Evolutionary conservation across 2,329 filamentous ascomycete species (phyloP).

Genomic region (Sarocladium oryzae): DNA sequence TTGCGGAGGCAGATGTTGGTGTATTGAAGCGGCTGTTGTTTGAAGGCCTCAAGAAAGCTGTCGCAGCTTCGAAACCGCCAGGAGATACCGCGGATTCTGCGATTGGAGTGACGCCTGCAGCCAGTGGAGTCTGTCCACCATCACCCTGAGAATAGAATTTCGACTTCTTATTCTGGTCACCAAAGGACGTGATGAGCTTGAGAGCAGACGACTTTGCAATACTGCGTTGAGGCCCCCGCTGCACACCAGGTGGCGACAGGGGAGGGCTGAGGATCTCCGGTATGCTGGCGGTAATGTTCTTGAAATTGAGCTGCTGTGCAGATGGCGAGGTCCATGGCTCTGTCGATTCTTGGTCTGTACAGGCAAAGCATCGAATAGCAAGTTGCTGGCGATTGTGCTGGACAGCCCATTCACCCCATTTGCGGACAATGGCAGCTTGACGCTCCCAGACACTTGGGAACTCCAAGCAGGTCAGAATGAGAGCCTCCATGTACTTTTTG

Average conservation of each 20-base stretch:
- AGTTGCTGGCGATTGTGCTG: constrained; percentile 82
- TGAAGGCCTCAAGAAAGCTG: constrained; percentile 61
- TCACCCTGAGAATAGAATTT: constrained; percentile 55
- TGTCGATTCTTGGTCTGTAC: constrained; percentile 75
- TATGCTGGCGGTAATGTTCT: constrained; percentile 47
- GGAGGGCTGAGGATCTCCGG: constrained; percentile 62
- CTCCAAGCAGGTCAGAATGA: constrained; percentile 77
- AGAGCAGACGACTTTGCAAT: constrained; percentile 76
- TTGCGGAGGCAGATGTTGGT: constrained; percentile 56
- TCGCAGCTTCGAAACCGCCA: constrained; percentile 56
- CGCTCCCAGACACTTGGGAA: constrained; percentile 86
- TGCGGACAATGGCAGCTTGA: constrained; percentile 78
- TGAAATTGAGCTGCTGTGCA: constrained; percentile 55
- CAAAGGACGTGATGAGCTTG: constrained; percentile 89
- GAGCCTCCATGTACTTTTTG: constrained; percentile 84
- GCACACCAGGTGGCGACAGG: constrained; percentile 64
- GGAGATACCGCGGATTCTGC: constrained; percentile 65
- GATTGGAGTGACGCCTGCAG: constrained; percentile 81
- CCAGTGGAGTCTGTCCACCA: constrained; percentile 65
- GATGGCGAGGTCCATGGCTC: constrained; percentile 86
- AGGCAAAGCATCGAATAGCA: constrained; percentile 89
- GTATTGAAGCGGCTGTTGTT: constrained; percentile 64
- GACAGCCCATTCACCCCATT: constrained; percentile 92
- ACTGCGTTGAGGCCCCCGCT: constrained; percentile 51
- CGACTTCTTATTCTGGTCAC: constrained; percentile 53